Conservation (phyloP, 768 basidiomycete genomes). For the Suillus subaureus region DNA sequence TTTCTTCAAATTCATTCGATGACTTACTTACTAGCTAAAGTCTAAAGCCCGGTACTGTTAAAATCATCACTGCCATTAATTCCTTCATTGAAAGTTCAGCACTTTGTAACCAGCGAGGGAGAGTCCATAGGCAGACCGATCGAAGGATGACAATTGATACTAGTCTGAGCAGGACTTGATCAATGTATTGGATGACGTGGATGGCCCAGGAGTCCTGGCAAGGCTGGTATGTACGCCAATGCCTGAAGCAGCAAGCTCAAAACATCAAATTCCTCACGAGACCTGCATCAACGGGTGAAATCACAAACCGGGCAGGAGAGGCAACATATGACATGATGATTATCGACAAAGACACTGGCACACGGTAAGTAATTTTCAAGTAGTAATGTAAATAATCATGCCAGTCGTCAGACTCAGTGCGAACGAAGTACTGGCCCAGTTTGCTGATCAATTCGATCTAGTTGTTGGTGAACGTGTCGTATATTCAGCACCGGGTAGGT, state of each 20-base stretch:
- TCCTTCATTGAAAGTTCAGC: neutral
- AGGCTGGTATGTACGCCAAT: neutral
- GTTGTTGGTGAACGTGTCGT: neutral
- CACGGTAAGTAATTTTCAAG: neutral
- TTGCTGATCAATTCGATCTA: neutral
- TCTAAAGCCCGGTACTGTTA: neutral
- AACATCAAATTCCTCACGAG: neutral
- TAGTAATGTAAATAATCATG: neutral
- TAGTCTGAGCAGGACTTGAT: neutral
- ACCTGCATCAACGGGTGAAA: neutral
- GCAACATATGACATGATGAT: neutral
- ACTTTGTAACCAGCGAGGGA: neutral
- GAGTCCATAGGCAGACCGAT: neutral
- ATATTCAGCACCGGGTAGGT: neutral
- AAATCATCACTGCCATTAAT: neutral
- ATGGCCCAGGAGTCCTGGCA: neutral
- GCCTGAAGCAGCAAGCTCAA: too few relatives aligned
- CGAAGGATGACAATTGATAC: neutral
- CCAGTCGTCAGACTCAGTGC: neutral
- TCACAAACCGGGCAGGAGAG: neutral
- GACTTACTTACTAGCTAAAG: neutral
- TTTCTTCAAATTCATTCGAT: neutral
- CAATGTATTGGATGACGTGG: neutral
- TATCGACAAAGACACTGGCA: neutral
- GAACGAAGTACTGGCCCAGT: neutral